These are phyloP conservation scores for Beauveria sp. DNA, from an alignment of 2,329 filamentous ascomycete species.

Conservation along the genomic window DNA sequence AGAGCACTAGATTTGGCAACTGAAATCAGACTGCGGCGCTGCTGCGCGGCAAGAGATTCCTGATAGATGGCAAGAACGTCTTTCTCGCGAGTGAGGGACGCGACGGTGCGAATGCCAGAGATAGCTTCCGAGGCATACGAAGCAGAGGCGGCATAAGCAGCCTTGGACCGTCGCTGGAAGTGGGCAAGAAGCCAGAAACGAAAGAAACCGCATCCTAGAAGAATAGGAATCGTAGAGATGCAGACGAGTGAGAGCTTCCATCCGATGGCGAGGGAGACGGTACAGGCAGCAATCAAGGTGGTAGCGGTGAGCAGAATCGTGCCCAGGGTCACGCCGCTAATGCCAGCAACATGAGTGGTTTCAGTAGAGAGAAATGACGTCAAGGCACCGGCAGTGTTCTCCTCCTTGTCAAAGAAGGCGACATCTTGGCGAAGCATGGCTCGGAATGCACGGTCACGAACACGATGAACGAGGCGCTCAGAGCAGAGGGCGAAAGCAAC, in stretches of 20 bases:
- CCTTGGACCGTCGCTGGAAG: conserved; percentile 73
- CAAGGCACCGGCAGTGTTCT: conserved; percentile 82
- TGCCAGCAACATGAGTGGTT: conserved; percentile 79
- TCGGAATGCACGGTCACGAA: conserved; percentile 75
- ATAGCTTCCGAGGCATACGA: conserved; percentile 90
- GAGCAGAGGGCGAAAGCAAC: conserved; percentile 75
- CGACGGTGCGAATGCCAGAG: conserved; percentile 87
- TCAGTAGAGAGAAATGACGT: conserved; percentile 86
- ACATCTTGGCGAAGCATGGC: conserved; percentile 90
- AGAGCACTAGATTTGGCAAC: conserved; percentile 69
- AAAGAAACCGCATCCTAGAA: conserved; percentile 77
- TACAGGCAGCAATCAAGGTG: conserved; percentile 68
- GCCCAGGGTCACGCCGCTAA: conserved; percentile 80
- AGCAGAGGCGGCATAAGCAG: conserved; percentile 71
- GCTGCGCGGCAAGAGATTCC: conserved; percentile 56
- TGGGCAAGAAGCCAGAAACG: conserved; percentile 77
- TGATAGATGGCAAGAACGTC: conserved; percentile 73
- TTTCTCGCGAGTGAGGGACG: conserved; percentile 76
- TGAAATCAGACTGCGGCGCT: conserved; percentile 60
- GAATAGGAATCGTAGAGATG: conserved; percentile 66
- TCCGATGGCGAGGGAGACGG: conserved; percentile 64
- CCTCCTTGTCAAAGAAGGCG: conserved; percentile 79
- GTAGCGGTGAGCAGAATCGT: conserved; percentile 75
- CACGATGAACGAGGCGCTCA: conserved; percentile 76
- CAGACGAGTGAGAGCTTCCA: conserved; percentile 88